Evolutionary conservation across 2,329 filamentous ascomycete species (phyloP).

Genomic region (Apiospora malaysiana): DNA sequence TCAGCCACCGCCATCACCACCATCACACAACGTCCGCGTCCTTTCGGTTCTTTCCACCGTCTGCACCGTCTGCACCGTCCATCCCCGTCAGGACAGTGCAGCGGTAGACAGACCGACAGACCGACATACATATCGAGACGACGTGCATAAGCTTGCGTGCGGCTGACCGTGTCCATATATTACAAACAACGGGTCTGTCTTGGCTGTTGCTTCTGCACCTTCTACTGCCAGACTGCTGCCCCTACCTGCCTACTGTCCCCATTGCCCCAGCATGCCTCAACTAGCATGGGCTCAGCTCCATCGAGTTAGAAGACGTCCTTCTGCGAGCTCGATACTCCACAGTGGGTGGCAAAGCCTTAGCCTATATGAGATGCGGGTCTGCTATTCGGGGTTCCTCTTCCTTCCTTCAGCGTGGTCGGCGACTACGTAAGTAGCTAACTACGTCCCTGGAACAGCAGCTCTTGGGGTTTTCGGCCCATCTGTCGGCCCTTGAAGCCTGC

Average conservation of each 20-base stretch:
- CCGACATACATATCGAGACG: background rate
- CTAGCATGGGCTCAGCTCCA: background rate
- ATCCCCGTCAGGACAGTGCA: no score
- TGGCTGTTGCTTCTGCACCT: background rate
- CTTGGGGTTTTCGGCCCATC: background rate
- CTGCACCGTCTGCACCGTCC: no score
- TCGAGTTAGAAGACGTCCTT: background rate
- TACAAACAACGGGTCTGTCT: slow-evolving; percentile 13
- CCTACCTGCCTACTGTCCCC: no score
- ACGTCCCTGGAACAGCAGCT: background rate
- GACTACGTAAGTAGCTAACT: background rate
- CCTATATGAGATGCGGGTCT: slow-evolving; percentile 15
- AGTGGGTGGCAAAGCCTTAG: slow-evolving; percentile 10
- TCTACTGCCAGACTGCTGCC: background rate
- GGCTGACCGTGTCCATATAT: slow-evolving; percentile 11
- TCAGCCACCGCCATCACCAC: background rate
- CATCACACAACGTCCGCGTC: no score
- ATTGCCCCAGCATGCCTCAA: no score
- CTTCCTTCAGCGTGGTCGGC: slow-evolving; percentile 8
- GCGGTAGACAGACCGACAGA: no score
- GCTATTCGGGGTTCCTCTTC: background rate
- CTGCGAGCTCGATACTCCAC: background rate
- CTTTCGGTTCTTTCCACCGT: no score
- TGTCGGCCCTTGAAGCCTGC: slow-evolving; percentile 12
- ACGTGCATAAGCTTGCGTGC: slow-evolving; percentile 15